Percentiles rank a stretch among this genome's conserved stretches.
phyloP scores from a whole-genome alignment of 768 basidiomycete genomes.

The Boletus barrowsii region DNA sequence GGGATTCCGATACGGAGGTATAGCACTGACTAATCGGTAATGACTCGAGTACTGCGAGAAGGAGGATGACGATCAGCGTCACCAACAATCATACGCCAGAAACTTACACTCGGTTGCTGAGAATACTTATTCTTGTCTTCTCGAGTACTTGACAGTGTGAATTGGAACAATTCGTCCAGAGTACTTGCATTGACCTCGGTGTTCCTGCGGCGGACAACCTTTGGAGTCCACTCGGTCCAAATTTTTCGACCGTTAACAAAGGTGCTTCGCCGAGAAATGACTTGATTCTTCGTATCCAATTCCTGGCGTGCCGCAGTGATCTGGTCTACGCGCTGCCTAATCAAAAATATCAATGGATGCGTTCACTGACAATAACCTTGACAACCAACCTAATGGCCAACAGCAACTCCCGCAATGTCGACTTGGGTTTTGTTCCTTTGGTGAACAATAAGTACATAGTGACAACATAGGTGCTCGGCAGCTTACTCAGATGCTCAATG shows the following conservation, averaged over 20 bases:
- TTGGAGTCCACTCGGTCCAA: conserved; percentile 4
- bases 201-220: conserved; percentile 11
- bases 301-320: conserved; percentile 16
- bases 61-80: not conserved
- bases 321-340: conserved; percentile 17
- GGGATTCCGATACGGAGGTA: not conserved
- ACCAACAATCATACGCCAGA: not conserved
- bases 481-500: conserved; percentile 26
- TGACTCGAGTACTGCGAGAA: conserved; percentile 24
- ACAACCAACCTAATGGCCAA: conserved; percentile 22
- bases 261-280: conserved; percentile 13
- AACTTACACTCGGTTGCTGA: conserved; percentile 20
- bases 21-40: conserved; percentile 17
- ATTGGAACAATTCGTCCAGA: conserved; percentile 2
- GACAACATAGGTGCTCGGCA: not conserved
- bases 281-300: conserved; percentile 1
- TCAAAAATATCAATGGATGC: not conserved
- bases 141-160: not conserved
- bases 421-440: conserved; percentile 18
- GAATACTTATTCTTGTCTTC: conserved; percentile 6
- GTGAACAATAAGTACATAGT: not conserved
- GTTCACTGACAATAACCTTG: not conserved
- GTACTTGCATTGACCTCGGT: conserved; percentile 10
- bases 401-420: conserved; percentile 24
- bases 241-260: not conserved